Percentiles rank a stretch among this genome's conserved stretches.
Evolutionary conservation across 176 grass and related monocot genomes (phyloP).

Genomic region (Phyllostachys edulis): DNA sequence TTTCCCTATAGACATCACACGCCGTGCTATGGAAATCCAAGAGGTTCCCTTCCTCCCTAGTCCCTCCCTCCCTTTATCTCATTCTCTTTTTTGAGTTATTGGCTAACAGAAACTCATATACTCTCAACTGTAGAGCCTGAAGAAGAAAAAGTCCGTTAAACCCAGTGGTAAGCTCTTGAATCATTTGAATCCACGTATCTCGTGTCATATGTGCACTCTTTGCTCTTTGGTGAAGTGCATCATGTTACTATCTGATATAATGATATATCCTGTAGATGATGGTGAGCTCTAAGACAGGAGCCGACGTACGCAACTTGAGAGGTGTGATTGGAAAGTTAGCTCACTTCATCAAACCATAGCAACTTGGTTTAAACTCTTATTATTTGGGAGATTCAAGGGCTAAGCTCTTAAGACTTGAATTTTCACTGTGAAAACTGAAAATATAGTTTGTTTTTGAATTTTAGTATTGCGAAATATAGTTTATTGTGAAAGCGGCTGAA

Average conservation of each 20-base stretch:
- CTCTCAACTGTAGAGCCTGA: conserved; percentile 59
- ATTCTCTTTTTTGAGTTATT: background rate
- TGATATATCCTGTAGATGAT: conserved; percentile 54
- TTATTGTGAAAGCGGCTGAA: too few species aligned
- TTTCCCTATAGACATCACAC: conserved; percentile 91
- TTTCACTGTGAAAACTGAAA: background rate
- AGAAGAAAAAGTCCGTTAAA: conserved; percentile 74
- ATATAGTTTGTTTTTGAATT: too few species aligned
- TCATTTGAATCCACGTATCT: background rate
- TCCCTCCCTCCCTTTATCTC: background rate
- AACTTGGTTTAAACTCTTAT: background rate
- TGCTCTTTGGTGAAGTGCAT: background rate
- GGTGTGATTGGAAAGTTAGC: conserved; percentile 63
- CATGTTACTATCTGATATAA: background rate
- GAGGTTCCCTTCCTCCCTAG: conserved; percentile 42
- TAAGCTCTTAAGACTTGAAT: background rate
- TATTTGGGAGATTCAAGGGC: background rate
- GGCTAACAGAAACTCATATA: background rate
- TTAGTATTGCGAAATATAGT: too few species aligned
- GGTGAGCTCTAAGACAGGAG: conserved; percentile 90
- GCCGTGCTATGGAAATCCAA: conserved; percentile 87
- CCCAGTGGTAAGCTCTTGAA: conserved; percentile 68
- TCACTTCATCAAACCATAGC: conserved; percentile 78
- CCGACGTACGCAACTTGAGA: conserved; percentile 64
- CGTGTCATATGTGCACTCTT: background rate